Base-by-base conservation (phyloP, 192 early-diverging fungal species). In the Phlyctochytrium arcticum region DNA sequence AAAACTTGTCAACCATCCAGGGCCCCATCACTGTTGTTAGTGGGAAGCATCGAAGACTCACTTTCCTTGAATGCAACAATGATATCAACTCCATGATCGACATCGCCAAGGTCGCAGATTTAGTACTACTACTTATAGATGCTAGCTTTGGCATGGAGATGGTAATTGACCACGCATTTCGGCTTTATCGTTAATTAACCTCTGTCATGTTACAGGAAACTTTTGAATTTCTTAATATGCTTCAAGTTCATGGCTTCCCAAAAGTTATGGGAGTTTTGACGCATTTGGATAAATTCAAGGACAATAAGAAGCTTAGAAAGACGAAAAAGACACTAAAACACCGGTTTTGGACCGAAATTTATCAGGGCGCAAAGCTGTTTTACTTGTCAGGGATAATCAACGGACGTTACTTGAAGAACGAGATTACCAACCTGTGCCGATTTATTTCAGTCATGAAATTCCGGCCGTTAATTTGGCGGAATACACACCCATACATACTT, bases 311-410 rank as follows among this genome's bases (percentile, higher is more conserved):
- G 17, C 82, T 96, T 57, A 87, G 88, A 58, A 85, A 85, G 35
- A 92, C 87, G 3, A 98, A 98, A 74, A 98, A 96, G 79, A 74
- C 81, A 61, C 80, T 99, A 56, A 99, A 99, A 85, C 93, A 96
- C 39, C 89, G 97, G 67, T 99, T 99, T 81, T 99, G 97, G 97
- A 96, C 97, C n/a, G 97, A 99, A 70, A 97, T 98, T 57, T 96
- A 99, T 72, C 90, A 99, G 63, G 97, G 97, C 21, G 97, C 97
- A 54, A 99, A 99, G 76, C 78, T 99, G 15, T 99, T 99, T 63
- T 98, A 98, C 65, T 78, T 99, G n/a, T 92, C 92, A 4, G 95
- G 97, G 26, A 79, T 98, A 23, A 91, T 96, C 74, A 93, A 97
- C 66, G 93, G 92, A 33, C 84, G 87, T 35, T 99, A 99, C 70